Base-by-base conservation (phyloP, 495 filamentous ascomycete genomes). In the Penicillium mononematosum region DNA sequence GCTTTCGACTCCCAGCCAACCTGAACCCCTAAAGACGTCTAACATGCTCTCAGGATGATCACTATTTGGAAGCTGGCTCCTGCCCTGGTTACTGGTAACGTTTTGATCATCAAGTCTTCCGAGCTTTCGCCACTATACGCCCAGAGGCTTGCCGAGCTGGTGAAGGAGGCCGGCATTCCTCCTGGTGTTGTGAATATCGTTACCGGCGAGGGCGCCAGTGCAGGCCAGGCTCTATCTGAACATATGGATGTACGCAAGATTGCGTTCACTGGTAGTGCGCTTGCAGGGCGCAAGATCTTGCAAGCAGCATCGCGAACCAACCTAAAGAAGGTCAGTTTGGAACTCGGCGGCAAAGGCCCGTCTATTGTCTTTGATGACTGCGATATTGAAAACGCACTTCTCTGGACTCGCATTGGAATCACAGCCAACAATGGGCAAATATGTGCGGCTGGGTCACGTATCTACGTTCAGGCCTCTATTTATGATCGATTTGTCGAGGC, bases 51-150 rank as follows among this genome's bases (percentile, higher is more conserved):
- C 86, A 50, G 80, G 73, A 95, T 95, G 89, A 89, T 91, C 6
- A 87, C 89, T 0, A 67, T 69, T 24, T 75, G 72, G 72, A 86
- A 85, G 58, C 59, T 84, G 6, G 83, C 78, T 5, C 80, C 83
- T 0, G 81, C 83, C 0, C 62, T 87, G 1, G 79, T 78, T 0
- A 75, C 79, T 0, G 85, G 85, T 0, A 85, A 86, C 64, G 75
- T 75, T 2, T 73, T 96, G 51, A 86, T 98, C 63, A 75, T 98
- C 58, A 98, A 98, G 75, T 86, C 91, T 9, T 95, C 93, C 0
- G 93, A 98, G 74, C 84, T 89, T 55, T 91, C 96, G 49, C 93
- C 93, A 3, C 89, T 94, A 12, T 91, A 89, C 20, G 86, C 85
- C 39, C 92, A 93, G 83, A 92, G 90, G 62, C 74, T 96, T 19